Conservation (phyloP, 495 filamentous ascomycete species). For the Aspergillus egyptiacus region DNA sequence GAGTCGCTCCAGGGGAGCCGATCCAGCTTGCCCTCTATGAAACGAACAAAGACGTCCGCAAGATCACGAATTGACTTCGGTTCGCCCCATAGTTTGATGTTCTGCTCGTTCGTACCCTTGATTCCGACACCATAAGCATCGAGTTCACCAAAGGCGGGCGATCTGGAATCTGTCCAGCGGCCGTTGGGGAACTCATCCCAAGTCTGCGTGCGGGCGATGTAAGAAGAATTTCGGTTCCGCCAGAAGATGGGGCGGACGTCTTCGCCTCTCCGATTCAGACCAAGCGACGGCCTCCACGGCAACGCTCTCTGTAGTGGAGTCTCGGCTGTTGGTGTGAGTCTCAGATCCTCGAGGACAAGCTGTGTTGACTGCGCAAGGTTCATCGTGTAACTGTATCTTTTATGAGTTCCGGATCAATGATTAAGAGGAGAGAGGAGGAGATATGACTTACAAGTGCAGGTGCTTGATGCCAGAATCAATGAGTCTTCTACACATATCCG, state of each 20-base stretch:
- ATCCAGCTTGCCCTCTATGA: conserved; percentile 71
- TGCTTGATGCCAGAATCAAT: conserved; percentile 76
- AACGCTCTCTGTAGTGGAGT: conserved; percentile 76
- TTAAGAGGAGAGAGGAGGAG: background rate
- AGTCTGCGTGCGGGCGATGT: conserved; percentile 89
- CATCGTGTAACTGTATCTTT: conserved; percentile 82
- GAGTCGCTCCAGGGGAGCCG: conserved; percentile 93
- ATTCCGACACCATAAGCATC: conserved; percentile 93
- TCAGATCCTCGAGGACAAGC: conserved; percentile 86
- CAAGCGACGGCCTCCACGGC: conserved; percentile 93
- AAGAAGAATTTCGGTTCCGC: conserved; percentile 94
- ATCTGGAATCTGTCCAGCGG: conserved; percentile 96
- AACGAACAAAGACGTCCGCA: conserved; percentile 73
- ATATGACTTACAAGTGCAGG: conserved; percentile 83
- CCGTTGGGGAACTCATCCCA: conserved; percentile 99
- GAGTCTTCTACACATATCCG: conserved; percentile 83
- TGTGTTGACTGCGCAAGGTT: conserved; percentile 92
- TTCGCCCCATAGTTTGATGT: conserved; percentile 90
- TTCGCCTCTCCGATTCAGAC: conserved; percentile 78
- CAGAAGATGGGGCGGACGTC: conserved; percentile 99
- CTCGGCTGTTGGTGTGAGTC: conserved; percentile 65
- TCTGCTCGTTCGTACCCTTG: conserved; percentile 95
- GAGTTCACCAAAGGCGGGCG: conserved; percentile 93
- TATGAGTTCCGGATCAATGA: conserved; percentile 4
- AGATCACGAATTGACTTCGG: conserved; percentile 76